These are phyloP conservation scores for Penicillium chermesinum DNA, from an alignment of 495 filamentous ascomycete genomes.

Conservation along the genomic window DNA sequence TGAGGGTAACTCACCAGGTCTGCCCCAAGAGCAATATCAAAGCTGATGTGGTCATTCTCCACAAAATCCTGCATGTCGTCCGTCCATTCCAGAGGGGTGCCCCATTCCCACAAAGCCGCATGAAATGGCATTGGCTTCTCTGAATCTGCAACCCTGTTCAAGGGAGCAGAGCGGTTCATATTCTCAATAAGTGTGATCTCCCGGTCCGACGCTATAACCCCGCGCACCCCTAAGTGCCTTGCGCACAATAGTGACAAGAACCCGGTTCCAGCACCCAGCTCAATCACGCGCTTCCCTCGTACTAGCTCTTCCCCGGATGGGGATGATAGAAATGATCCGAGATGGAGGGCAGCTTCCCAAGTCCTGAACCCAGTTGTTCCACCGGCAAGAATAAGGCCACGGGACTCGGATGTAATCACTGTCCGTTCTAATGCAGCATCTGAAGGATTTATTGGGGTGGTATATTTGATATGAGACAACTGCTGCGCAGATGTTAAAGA, in stretches of 20 bases:
- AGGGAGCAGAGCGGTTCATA: conserved; percentile 58
- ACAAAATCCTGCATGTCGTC: conserved; percentile 4
- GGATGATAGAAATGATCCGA: conserved; percentile 66
- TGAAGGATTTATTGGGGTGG: conserved; percentile 33
- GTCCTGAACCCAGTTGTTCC: conserved; percentile 86
- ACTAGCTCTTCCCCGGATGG: conserved; percentile 40
- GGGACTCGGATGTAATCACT: conserved; percentile 55
- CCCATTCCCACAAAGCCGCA: conserved; percentile 39
- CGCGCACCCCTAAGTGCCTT: conserved; percentile 58
- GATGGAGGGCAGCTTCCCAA: conserved; percentile 89
- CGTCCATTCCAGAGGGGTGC: conserved; percentile 19
- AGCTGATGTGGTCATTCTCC: conserved; percentile 12
- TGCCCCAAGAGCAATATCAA: conserved; percentile 48
- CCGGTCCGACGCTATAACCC: conserved; percentile 75
- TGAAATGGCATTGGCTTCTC: conserved; percentile 26
- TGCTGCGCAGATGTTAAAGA: conserved; percentile 63
- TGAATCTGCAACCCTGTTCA: conserved; percentile 49
- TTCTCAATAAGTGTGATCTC: conserved; percentile 66
- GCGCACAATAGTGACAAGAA: conserved; percentile 79
- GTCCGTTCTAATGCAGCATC: conserved; percentile 38
- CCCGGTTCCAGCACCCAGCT: conserved; percentile 85
- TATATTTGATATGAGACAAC: conserved; percentile 71
- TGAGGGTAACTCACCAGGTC: conserved; percentile 47
- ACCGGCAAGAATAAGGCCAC: conserved; percentile 62
- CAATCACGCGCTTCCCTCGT: conserved; percentile 60